Evolutionary conservation across 192 early-diverging fungal species (phyloP).

Genomic region (Coemansia sp.): DNA sequence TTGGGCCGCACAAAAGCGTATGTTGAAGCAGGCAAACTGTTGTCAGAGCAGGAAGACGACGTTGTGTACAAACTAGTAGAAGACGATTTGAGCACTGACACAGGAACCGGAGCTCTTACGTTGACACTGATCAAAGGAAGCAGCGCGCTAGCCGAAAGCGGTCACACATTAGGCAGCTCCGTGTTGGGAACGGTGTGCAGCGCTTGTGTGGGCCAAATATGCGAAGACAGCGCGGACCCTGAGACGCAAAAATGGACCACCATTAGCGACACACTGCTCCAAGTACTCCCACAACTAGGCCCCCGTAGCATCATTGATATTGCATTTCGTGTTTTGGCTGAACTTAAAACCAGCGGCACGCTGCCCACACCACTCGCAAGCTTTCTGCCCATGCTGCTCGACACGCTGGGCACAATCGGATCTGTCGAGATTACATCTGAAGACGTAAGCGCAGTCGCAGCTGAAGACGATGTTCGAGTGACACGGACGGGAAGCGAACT

Average conservation of each 20-base stretch:
- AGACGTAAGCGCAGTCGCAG: constrained; percentile 5
- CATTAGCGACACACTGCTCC: constrained; percentile 30
- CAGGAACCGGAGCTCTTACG: constrained; percentile 2
- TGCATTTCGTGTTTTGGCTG: constrained; percentile 39
- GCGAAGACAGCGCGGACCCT: constrained; percentile 20
- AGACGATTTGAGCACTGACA: constrained; percentile 11
- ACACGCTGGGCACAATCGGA: constrained; percentile 39
- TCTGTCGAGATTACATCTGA: constrained; percentile 28
- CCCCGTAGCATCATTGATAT: constrained; percentile 32
- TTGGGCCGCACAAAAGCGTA: constrained; percentile 15
- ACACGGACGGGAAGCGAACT: constrained; percentile 31
- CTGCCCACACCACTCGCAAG: constrained; percentile 11
- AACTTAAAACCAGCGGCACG: constrained; percentile 38
- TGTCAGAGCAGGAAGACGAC: constrained; percentile 12
- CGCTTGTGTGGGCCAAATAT: constrained; percentile 39
- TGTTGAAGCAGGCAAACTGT: constrained; percentile 21
- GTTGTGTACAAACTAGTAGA: constrained; percentile 28
- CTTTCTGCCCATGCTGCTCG: constrained; percentile 38
- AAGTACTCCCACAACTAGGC: constrained; percentile 27
- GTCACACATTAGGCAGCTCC: background rate
- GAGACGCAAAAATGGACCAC: constrained; percentile 17
- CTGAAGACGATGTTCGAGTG: constrained; percentile 11
- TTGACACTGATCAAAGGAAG: constrained; percentile 21
- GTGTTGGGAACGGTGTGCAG: constrained; percentile 16
- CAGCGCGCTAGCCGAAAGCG: constrained; percentile 27